Percentiles rank a stretch among this genome's conserved stretches.
Conservation (phyloP, 2,329 filamentous ascomycete genomes). For the Clarireedia paspali region DNA sequence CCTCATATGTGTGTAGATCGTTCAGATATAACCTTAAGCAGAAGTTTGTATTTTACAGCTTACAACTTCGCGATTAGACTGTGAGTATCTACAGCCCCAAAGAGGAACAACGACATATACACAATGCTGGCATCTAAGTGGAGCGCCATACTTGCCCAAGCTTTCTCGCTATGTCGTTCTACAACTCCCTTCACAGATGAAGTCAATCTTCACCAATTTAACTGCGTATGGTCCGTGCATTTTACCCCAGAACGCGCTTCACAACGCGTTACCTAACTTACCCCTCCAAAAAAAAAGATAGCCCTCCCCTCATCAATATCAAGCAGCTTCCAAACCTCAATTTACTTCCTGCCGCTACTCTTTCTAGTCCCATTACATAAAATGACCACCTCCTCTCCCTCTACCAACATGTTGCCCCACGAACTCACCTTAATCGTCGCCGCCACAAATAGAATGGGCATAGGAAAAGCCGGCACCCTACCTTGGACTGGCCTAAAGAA, state of each 20-base stretch:
- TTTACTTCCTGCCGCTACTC: background rate
- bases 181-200: no score
- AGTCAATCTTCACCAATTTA: no score
- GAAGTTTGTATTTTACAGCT: no score
- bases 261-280: background rate
- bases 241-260: background rate
- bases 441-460: constrained; percentile 83
- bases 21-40: no score
- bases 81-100: no score
- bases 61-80: no score
- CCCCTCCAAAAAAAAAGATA: background rate
- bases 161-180: no score
- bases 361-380: background rate
- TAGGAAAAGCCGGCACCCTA: constrained; percentile 69
- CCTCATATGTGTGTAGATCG: no score
- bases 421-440: constrained; percentile 88
- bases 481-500: constrained; percentile 85
- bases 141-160: no score
- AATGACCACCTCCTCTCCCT: background rate
- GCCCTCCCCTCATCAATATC: background rate
- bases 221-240: background rate
- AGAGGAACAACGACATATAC: no score
- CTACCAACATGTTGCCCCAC: background rate
- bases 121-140: no score
- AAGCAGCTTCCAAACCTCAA: background rate